Conservation (phyloP, 2,329 filamentous ascomycete species). For the Colletotrichum eleusines region DNA sequence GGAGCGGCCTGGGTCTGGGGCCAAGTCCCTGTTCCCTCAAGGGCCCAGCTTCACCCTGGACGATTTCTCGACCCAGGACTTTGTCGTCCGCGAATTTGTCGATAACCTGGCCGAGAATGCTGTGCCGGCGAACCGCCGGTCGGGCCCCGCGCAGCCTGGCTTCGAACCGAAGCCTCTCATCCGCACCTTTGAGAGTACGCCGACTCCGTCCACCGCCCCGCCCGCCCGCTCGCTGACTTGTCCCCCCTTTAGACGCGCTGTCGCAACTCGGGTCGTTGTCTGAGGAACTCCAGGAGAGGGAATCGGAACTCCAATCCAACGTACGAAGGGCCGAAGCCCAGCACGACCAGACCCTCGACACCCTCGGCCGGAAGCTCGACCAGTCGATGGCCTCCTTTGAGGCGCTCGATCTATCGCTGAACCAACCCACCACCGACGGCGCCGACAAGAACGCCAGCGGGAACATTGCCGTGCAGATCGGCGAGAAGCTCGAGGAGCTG, state of each 20-base stretch:
- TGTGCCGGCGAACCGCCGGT: constrained; percentile 83
- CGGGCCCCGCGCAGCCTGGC: constrained; percentile 70
- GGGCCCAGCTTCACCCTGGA: constrained; percentile 89
- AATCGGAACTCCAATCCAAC: constrained; percentile 90
- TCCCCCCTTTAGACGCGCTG: constrained; percentile 64
- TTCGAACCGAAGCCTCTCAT: constrained; percentile 99
- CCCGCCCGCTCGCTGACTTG: constrained; percentile 45
- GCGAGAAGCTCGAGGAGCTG: constrained; percentile 91
- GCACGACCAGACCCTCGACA: constrained; percentile 91
- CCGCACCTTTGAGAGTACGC: constrained; percentile 85
- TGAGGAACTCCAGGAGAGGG: constrained; percentile 88
- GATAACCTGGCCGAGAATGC: constrained; percentile 91
- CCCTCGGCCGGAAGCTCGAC: constrained; percentile 88
- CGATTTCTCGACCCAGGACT: constrained; percentile 90
- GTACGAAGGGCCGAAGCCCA: constrained; percentile 92
- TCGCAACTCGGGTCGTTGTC: constrained; percentile 77
- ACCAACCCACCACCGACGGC: constrained; percentile 59
- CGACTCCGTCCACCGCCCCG: background rate
- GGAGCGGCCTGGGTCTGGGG: constrained; percentile 60
- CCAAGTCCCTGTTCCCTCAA: constrained; percentile 79
- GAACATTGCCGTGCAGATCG: constrained; percentile 93
- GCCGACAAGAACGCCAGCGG: constrained; percentile 70
- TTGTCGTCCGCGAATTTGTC: constrained; percentile 98
- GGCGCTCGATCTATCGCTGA: constrained; percentile 85
- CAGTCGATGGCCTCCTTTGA: constrained; percentile 94